Base-by-base conservation (phyloP, 352 stramenopile genomes). In the Globisporangium nodosum region DNA sequence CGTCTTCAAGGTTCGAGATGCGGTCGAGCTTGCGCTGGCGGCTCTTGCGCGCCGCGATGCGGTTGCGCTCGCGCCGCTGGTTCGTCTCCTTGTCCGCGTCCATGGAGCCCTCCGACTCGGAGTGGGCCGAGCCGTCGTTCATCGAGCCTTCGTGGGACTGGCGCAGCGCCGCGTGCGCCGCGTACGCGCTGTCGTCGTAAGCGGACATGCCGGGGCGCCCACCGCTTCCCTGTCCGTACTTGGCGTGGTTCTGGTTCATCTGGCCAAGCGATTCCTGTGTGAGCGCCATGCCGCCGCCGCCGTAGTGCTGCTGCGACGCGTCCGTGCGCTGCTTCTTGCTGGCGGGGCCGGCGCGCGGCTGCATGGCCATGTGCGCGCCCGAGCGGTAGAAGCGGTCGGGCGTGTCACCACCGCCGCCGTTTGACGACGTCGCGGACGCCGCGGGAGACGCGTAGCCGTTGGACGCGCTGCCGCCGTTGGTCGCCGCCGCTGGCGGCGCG, bases 1-100 rank as follows among this genome's bases (percentile, higher is more conserved):
- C 85, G 61, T 92, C 84, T 67, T 94, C 85, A 3, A 94, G 70
- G 61, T 88, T 90, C 27, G 84, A 90, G 58, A 94, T 94, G 56
- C 84, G 84, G 67, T 94, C 85, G 16, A 94, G 63, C 59, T 94
- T 94, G 64, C 85, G 80, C 58, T 94, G 85, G 5, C 85, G 80
- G 48, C 76, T 89, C 61, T 94, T 94, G 40, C 85, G 76, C 12
- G 85, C 85, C 0, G 85, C 85, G 57, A 94, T 92, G 54, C 85
- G 85, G 71, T 94, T 94, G 15, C 82, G 78, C 55, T 94, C 85
- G n/a, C 85, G 76, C 16, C 85, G 80, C 43, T 91, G 58, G 48
- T 88, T 92, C 18, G 85, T 89, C 61, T 94, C 84, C 21, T 64
- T 60, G 51, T 78, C 66, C 2, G 61, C 63, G 49, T 88, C 84